phyloP scores from a whole-genome alignment of 768 basidiomycete genomes.

The Infundibulicybe gibba region DNA sequence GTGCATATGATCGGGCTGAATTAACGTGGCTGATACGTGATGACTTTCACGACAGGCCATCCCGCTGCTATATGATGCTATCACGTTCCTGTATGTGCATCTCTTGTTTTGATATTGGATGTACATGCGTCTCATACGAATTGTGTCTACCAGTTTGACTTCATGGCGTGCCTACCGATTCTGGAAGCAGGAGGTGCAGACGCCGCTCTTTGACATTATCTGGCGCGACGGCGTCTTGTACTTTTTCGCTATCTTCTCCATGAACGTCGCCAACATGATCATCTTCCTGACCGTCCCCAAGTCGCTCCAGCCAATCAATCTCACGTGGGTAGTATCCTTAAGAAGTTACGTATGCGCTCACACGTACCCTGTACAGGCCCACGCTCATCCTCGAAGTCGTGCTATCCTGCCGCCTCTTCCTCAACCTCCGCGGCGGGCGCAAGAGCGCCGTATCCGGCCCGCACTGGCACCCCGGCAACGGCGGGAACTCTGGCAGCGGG shows the following conservation, averaged over 20 bases:
- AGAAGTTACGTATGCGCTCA: background rate
- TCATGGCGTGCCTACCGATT: too few relatives aligned
- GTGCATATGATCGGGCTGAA: background rate
- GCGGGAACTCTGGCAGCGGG: too few relatives aligned
- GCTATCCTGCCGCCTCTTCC: conserved; percentile 11
- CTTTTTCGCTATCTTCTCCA: conserved; percentile 15
- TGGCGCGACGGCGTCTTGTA: conserved; percentile 13
- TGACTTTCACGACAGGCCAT: too few relatives aligned
- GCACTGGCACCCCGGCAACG: too few relatives aligned
- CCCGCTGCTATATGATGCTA: too few relatives aligned
- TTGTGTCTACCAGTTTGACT: conserved; percentile 1
- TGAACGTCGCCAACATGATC: conserved; percentile 13
- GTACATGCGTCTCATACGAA: too few relatives aligned
- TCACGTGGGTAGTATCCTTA: conserved; percentile 6
- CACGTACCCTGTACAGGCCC: conserved; percentile 2
- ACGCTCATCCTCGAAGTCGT: conserved; percentile 12
- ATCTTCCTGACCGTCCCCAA: conserved; percentile 8
- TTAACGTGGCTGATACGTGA: too few relatives aligned
- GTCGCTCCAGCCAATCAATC: conserved; percentile 9
- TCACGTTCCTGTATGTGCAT: too few relatives aligned
- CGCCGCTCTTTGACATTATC: too few relatives aligned
- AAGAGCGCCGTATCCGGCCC: too few relatives aligned
- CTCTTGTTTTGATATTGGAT: too few relatives aligned
- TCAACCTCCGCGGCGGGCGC: conserved; percentile 10
- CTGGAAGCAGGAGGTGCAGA: too few relatives aligned